Percentiles rank a stretch among this genome's conserved stretches.
These are phyloP conservation scores for Neotropicomus parvogracilis DNA, from an alignment of 1,284 basidiomycete genomes.

Conservation along the genomic window DNA sequence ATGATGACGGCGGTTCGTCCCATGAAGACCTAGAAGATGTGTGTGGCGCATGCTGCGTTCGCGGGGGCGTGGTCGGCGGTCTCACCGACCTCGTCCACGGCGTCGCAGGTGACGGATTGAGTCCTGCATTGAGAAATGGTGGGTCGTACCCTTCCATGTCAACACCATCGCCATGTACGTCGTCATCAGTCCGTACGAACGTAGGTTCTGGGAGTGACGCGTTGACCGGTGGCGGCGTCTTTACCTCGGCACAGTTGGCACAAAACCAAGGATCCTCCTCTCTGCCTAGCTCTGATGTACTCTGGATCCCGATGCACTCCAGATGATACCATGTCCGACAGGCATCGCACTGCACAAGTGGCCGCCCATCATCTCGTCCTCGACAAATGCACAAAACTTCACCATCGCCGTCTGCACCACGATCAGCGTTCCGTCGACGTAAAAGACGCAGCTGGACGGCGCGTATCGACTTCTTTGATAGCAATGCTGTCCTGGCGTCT, in stretches of 20 bases:
- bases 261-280: conserved; percentile 79
- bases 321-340: conserved; percentile 77
- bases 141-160: conserved; percentile 42
- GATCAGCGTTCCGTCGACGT: conserved; percentile 34
- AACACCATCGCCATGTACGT: conserved; percentile 21
- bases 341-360: conserved; percentile 72
- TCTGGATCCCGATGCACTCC: conserved; percentile 64
- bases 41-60: conserved; percentile 29
- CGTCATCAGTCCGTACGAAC: conserved; percentile 59
- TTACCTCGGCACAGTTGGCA: conserved; percentile 45
- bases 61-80: conserved; percentile 46
- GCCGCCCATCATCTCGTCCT: conserved; percentile 59
- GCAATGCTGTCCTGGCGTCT: conserved; percentile 65
- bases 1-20: conserved; percentile 37
- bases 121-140: conserved; percentile 50
- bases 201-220: conserved; percentile 49
- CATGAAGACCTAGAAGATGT: conserved; percentile 46
- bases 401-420: conserved; percentile 35
- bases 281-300: conserved; percentile 58
- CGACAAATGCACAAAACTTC: conserved; percentile 63
- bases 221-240: conserved; percentile 38
- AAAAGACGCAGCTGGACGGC: conserved; percentile 48
- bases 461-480: conserved; percentile 65
- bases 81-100: conserved; percentile 38
- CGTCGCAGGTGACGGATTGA: conserved; percentile 52